Evolutionary conservation across 305 asterid genomes (phyloP).

Genomic region (Fraxinus albicans): DNA sequence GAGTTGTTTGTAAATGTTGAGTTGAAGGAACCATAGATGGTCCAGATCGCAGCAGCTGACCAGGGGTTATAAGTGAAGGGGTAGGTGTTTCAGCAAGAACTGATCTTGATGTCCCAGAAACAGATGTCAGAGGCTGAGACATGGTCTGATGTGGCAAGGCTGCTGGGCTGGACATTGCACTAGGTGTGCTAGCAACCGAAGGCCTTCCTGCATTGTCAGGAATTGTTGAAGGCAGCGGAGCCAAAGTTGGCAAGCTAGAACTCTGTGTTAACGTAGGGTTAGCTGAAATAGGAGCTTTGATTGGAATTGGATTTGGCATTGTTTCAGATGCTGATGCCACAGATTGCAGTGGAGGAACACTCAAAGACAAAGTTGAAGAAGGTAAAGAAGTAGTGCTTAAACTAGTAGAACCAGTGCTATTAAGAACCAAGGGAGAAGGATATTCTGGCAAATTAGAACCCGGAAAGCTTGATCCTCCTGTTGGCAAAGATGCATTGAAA

Average conservation of each 20-base stretch:
- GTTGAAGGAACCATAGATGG: conserved; percentile 39
- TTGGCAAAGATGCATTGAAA: conserved; percentile 58
- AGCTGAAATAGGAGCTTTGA: conserved; percentile 46
- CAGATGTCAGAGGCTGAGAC: conserved; percentile 41
- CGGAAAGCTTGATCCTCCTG: conserved; percentile 44
- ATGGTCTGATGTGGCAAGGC: conserved; percentile 38
- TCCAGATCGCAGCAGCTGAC: conserved; percentile 72
- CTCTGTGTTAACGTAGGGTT: conserved; percentile 35
- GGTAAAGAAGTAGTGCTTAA: conserved; percentile 36
- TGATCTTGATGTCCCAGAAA: conserved; percentile 48
- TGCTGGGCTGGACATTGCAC: conserved; percentile 38
- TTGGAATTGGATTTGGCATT: conserved; percentile 35
- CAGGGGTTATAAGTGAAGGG: conserved; percentile 79
- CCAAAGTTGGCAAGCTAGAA: conserved; percentile 41
- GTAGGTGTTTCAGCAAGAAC: conserved; percentile 44
- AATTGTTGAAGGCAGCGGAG: conserved; percentile 37
- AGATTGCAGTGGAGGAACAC: conserved; percentile 52
- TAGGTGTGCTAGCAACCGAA: conserved; percentile 38
- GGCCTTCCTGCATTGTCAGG: conserved; percentile 39
- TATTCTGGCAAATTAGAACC: conserved; percentile 57
- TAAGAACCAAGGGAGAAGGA: conserved; percentile 47
- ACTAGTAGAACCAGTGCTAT: conserved; percentile 35
- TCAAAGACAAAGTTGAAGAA: conserved; percentile 29
- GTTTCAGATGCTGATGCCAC: conserved; percentile 45
- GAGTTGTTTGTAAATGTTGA: conserved; percentile 54